phyloP scores from a whole-genome alignment of 345 rosid genomes.

The Leavenworthia alabamica region DNA sequence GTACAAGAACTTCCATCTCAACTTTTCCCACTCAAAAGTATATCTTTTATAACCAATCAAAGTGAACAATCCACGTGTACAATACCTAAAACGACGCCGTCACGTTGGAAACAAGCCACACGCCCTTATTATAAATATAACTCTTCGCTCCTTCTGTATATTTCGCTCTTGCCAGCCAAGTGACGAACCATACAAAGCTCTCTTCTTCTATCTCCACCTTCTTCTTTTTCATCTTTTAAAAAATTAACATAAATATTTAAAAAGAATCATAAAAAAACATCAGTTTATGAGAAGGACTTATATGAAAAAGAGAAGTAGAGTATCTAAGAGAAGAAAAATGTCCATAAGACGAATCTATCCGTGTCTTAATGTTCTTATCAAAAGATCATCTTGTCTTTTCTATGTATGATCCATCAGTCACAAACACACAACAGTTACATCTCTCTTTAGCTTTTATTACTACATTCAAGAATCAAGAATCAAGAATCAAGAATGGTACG shows the following conservation, averaged over 20 bases:
- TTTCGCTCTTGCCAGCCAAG: constrained; percentile 3
- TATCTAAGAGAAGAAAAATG: neutral
- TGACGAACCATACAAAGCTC: neutral
- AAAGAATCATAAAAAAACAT: neutral
- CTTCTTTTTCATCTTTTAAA: neutral
- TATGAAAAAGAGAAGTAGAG: neutral
- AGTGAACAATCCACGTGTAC: neutral
- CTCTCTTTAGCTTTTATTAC: neutral
- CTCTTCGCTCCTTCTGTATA: neutral
- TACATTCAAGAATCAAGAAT: constrained; percentile 23
- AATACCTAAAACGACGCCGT: constrained; percentile 14
- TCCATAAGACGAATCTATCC: constrained; percentile 23
- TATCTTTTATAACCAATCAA: neutral
- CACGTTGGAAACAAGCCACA: constrained; percentile 4
- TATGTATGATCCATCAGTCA: neutral
- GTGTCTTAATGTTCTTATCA: constrained; percentile 24
- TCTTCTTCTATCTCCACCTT: neutral
- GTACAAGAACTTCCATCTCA: constrained; percentile 6
- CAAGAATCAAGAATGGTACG: constrained; percentile 34
- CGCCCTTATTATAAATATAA: neutral
- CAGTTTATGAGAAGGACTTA: neutral
- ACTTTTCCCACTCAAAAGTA: neutral
- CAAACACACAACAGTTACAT: neutral
- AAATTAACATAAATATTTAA: neutral
- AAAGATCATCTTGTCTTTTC: constrained; percentile 21